Conservation (phyloP, 2,329 filamentous ascomycete genomes). For the Fusarium nisikadoi region DNA sequence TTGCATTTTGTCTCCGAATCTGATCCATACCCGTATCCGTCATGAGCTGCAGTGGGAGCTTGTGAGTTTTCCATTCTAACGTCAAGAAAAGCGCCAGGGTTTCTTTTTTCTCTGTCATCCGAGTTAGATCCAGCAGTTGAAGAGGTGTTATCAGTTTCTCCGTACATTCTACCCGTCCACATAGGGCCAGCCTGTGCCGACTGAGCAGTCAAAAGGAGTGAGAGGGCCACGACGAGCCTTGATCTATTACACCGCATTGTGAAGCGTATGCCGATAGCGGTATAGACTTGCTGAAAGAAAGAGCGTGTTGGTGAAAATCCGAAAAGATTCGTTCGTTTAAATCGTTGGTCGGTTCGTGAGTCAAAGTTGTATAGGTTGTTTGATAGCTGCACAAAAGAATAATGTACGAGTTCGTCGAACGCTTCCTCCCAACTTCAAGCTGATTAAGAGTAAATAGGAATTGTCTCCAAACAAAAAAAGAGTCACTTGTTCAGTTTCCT, state of each 20-base stretch:
- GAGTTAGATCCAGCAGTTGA: conserved; percentile 8
- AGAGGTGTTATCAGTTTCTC: background rate
- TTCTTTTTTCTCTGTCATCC: conserved; percentile 34
- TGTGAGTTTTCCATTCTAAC: conserved; percentile 23
- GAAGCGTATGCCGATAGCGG: background rate
- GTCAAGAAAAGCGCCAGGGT: conserved; percentile 28
- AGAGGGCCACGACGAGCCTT: conserved; percentile 38
- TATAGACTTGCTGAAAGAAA: background rate
- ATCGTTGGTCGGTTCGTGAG: conserved; percentile 25
- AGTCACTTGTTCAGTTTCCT: conserved; percentile 29
- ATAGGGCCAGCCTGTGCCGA: conserved; percentile 51
- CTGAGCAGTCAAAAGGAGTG: conserved; percentile 45
- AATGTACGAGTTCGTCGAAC: conserved; percentile 10
- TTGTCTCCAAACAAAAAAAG: conserved; percentile 19
- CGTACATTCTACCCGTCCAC: conserved; percentile 48
- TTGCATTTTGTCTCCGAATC: background rate
- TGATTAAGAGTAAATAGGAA: conserved; percentile 27
- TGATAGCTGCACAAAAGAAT: conserved; percentile 2
- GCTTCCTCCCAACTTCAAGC: conserved; percentile 7
- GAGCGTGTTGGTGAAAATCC: conserved; percentile 10
- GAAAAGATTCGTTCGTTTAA: conserved; percentile 12
- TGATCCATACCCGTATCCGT: conserved; percentile 33
- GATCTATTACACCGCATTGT: conserved; percentile 39
- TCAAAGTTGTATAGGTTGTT: conserved; percentile 18
- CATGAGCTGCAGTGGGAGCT: conserved; percentile 27